A percentile compares a stretch with the other conserved stretches of the same genome.
phyloP scores from a whole-genome alignment of 441 rosid species.

The Omphalea diandra region DNA sequence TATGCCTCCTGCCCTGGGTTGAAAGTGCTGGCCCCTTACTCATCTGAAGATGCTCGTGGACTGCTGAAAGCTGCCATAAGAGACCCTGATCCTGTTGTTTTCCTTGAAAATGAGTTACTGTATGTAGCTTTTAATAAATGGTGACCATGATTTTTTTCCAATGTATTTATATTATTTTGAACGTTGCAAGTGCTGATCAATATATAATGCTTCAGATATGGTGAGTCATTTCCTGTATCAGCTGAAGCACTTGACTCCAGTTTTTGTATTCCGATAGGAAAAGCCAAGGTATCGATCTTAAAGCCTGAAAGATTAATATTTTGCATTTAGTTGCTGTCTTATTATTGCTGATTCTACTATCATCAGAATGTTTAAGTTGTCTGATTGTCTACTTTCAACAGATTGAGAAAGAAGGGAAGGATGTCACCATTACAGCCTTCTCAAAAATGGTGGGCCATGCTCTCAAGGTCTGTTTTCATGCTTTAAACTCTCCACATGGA shows the following conservation, averaged over 20 bases:
- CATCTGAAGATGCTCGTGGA: conserved; percentile 94
- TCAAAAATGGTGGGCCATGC: conserved; percentile 89
- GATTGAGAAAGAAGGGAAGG: conserved; percentile 97
- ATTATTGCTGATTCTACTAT: conserved; percentile 2
- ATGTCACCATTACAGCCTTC: conserved; percentile 84
- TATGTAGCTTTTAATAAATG: conserved; percentile 37
- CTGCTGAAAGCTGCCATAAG: conserved; percentile 94
- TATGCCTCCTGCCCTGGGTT: conserved; percentile 83
- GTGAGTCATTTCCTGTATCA: conserved; percentile 89
- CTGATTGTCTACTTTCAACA: conserved; percentile 30
- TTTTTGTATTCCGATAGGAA: conserved; percentile 94
- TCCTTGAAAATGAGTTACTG: conserved; percentile 94
- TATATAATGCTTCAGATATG: conserved; percentile 53
- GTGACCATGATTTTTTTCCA: neutral
- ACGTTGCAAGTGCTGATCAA: conserved; percentile 12
- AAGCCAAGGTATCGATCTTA: conserved; percentile 66
- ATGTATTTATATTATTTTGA: neutral
- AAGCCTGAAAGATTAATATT: conserved; percentile 14
- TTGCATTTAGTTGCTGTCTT: conserved; percentile 12
- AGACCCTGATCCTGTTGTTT: conserved; percentile 97
- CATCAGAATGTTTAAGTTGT: neutral
- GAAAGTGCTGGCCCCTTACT: conserved; percentile 83
- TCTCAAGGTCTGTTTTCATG: conserved; percentile 61
- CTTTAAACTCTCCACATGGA: neutral
- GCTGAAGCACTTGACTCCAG: conserved; percentile 92